A percentile compares a stretch with the other conserved stretches of the same genome.
phyloP scores from a whole-genome alignment of 208 protist species.

The Trypanosomatidae sp. region DNA sequence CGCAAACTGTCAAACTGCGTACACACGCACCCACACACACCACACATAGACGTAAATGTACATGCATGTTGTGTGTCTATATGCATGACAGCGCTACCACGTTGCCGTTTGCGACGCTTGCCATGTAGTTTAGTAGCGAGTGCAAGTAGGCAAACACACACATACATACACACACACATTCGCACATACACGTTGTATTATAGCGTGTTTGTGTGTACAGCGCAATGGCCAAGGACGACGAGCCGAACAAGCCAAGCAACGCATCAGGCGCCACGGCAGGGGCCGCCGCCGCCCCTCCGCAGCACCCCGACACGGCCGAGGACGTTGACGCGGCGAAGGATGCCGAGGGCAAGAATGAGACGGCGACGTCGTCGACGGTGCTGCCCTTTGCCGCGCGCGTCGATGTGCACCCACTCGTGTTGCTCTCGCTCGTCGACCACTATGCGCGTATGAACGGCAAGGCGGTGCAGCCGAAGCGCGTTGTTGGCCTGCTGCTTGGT shows the following conservation, averaged over 20 bases:
- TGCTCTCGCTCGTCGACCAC: conserved; percentile 99
- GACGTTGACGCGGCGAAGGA: conserved; percentile 7
- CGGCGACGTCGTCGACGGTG: conserved; percentile 8
- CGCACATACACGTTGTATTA: conserved; percentile 3
- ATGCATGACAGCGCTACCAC: too few species aligned
- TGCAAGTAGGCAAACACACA: too few species aligned
- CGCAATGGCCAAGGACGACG: conserved; percentile 5
- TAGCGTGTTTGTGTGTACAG: conserved; percentile 3
- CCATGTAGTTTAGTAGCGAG: too few species aligned
- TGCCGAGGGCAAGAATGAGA: conserved; percentile 8
- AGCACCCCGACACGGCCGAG: background rate
- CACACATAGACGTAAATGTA: too few species aligned
- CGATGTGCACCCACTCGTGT: conserved; percentile 97
- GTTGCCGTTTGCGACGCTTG: too few species aligned
- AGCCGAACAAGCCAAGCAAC: background rate
- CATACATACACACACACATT: too few species aligned
- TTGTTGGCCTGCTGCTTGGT: conserved; percentile 96
- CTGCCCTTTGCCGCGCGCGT: conserved; percentile 66
- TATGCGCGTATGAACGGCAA: conserved; percentile 95
- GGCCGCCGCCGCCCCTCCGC: background rate
- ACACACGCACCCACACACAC: too few species aligned
- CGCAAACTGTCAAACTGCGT: too few species aligned
- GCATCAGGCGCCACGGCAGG: background rate
- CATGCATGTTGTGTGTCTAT: too few species aligned
- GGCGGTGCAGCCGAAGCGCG: conserved; percentile 87